Conservation (phyloP, 306 rosid genomes). For the Calophaca sinica region DNA sequence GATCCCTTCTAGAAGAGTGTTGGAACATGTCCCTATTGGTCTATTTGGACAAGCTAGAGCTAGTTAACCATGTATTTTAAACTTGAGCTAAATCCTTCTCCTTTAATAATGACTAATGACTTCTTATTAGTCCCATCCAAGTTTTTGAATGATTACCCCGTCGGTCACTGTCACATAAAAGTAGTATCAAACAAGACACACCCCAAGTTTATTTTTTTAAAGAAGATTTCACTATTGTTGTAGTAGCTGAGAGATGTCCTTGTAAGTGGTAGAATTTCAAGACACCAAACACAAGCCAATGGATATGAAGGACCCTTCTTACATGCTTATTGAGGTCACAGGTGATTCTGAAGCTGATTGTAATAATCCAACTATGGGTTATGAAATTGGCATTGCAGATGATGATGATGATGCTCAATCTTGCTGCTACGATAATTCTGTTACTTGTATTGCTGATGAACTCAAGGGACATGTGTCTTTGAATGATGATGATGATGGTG, state of each 20-base stretch:
- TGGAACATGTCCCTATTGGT: slow-evolving; percentile 17
- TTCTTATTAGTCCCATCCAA: slow-evolving; percentile 32
- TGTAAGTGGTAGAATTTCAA: slow-evolving; percentile 25
- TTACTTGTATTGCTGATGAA: slow-evolving; percentile 33
- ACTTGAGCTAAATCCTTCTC: slow-evolving; percentile 35
- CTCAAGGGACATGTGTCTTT: slow-evolving; percentile 36
- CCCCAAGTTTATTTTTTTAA: slow-evolving; percentile 1
- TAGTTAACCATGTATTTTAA: slow-evolving; percentile 1
- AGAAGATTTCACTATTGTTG: background rate
- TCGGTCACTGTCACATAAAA: slow-evolving; percentile 21
- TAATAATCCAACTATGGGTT: slow-evolving; percentile 28
- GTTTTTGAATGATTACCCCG: slow-evolving; percentile 34
- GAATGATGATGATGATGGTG: slow-evolving; percentile 31
- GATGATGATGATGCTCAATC: slow-evolving; percentile 80
- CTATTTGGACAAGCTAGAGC: slow-evolving; percentile 6
- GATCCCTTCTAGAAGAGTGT: slow-evolving; percentile 10
- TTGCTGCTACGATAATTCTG: slow-evolving; percentile 64
- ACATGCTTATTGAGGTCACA: slow-evolving; percentile 69
- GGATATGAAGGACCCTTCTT: slow-evolving; percentile 54
- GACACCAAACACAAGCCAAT: slow-evolving; percentile 3
- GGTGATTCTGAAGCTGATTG: slow-evolving; percentile 79
- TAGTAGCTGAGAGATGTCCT: slow-evolving; percentile 21
- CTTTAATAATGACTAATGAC: slow-evolving; percentile 6
- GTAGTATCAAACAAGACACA: slow-evolving; percentile 26
- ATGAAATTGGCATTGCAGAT: slow-evolving; percentile 40